Base-by-base conservation (phyloP, 2,329 filamentous ascomycete genomes). In the Shiraia bambusicola region DNA sequence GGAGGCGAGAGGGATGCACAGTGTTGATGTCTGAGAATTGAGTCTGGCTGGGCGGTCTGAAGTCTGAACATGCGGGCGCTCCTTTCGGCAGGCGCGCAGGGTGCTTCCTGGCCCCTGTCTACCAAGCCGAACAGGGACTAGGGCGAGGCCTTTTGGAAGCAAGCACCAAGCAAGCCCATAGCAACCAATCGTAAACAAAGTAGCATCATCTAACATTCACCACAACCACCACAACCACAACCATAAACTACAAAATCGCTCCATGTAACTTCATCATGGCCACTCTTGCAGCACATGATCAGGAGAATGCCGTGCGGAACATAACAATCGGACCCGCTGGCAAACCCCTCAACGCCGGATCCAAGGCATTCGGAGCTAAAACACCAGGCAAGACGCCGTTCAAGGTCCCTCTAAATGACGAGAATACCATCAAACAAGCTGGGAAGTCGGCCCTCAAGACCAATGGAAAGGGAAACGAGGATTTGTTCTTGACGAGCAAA, bases 311-410 rank as follows among this genome's bases (percentile, higher is more conserved):
- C 67, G 80, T 88, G 59, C 83, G 88, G 65, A 80, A 78, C 53
- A 86, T 86, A 65, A 88, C 90, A 65, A 79, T 83, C 46, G 80
- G 76, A 35, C 83, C 83, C 16, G 80, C 83, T 11, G 77, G 81
- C 12, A 95, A 95, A 69, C 83, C 82, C 35, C 72, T 85, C 54
- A 84, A 84, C 63, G 85, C 89, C 54, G 75, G 78, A 60, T 66
- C 72, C 44, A 82, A 77, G 72, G 77, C 74, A 43, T 70, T 84
- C 37, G 75, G 77, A 45, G 82, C 87, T 40, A 95, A 92, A 72
- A 95, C 90, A 19, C 90, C 90, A 0, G 86, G 83, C 41, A 95
- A 94, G 71, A 95, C 90, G 4, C 90, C 91, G 0, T 81, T 91
- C 63, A 87, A 84, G 61, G 72, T 88, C 34, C 79, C 84, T 6